Evolutionary conservation across 2,329 filamentous ascomycete genomes (phyloP), one percentile per base, ranked within the genome.

Genomic region (Claviceps sp.): DNA sequence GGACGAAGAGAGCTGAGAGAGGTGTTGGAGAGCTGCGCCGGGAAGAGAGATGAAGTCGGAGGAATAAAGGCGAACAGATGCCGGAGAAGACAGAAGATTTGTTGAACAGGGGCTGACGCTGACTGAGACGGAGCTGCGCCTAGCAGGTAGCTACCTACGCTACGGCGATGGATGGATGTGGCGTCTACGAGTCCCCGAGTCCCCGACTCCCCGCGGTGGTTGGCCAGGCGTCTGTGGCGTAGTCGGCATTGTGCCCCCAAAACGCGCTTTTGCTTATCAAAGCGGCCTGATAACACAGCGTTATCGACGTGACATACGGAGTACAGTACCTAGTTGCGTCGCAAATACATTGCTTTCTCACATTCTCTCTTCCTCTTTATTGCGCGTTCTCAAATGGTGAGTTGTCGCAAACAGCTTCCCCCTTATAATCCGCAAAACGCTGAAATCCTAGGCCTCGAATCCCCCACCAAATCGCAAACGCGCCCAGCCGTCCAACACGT

Each of bases 401-500:
- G 46, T 38, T 34, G 30, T 22, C 41, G 41, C 41, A 11, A 34
- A 34, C 2, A 4, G 39, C 4, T 11, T 10, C 19, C 39, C 19
- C 39, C n/a, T 41, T n/a, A 1, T 14, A 17, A 13, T 14, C 17
- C 41, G 17, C 41, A 42, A 42, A 10, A 4, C 11, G 10, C 17
- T 19, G 7, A 41, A 16, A 41, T 7, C 4, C 10, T 41, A 52
- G 38, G 43, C 22, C 3, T 41, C 65, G 62, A 56, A 63, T 16
- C 56, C 60, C 44, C 56, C 64, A 38, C 26, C 41, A 50, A 70
- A 69, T 57, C 71, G 71, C 56, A 73, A 72, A 60, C 71, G 71
- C 61, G 69, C 69, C 51, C 65, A 30, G 39, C 47, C 40, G 40
- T 26, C 48, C 24, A 44, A 45, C 48, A 30, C 48, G 41, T 50